Conservation (phyloP, 257 asterid genomes). For the Henckelia pumila region DNA sequence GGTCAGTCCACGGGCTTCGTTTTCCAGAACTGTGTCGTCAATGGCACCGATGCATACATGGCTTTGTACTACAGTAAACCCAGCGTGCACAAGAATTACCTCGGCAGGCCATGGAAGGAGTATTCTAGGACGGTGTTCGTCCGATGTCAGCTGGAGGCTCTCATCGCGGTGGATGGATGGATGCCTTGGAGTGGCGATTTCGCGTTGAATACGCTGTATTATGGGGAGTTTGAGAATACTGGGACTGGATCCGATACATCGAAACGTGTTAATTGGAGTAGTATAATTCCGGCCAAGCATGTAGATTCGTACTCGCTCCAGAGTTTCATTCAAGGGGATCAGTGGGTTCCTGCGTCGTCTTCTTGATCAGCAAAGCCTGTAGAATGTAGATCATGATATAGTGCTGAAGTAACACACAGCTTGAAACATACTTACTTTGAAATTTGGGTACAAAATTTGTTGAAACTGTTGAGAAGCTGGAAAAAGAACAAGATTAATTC, state of each 20-base stretch:
- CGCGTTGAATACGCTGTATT: constrained; percentile 41
- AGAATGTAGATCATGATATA: background rate
- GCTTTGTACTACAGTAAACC: constrained; percentile 36
- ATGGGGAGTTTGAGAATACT: constrained; percentile 36
- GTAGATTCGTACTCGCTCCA: constrained; percentile 32
- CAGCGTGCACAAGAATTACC: constrained; percentile 30
- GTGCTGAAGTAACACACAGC: background rate
- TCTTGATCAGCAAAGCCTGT: background rate
- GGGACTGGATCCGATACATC: constrained; percentile 34
- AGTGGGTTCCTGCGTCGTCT: constrained; percentile 36
- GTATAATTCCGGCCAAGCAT: constrained; percentile 32
- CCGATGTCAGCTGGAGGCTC: constrained; percentile 31
- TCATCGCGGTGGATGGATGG: constrained; percentile 43
- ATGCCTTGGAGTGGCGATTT: constrained; percentile 49
- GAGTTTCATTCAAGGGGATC: constrained; percentile 51
- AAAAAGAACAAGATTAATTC: background rate
- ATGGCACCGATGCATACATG: constrained; percentile 50
- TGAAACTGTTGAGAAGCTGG: no score
- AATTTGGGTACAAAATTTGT: no score
- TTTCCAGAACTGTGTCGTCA: constrained; percentile 39
- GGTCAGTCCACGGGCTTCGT: constrained; percentile 52
- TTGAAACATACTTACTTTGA: background rate
- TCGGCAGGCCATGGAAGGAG: constrained; percentile 66
- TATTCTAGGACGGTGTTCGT: constrained; percentile 47
- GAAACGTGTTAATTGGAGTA: constrained; percentile 44